A percentile compares a stretch with the other conserved stretches of the same genome.
Evolutionary conservation across 768 basidiomycete genomes (phyloP).

Genomic region (Epithele typhae): DNA sequence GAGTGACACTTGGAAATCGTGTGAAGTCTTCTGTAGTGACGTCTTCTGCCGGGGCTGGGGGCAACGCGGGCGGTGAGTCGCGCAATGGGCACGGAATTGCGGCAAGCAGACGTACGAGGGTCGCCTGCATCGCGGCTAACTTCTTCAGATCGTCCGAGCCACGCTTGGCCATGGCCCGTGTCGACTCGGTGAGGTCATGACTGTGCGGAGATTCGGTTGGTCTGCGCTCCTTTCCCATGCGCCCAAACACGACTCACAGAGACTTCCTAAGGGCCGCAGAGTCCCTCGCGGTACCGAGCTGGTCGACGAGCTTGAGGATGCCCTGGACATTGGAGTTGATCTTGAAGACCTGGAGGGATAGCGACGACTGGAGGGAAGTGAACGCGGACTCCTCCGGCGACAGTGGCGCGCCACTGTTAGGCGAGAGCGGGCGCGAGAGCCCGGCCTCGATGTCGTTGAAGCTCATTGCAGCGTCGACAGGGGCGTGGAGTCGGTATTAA

Average conservation of each 20-base stretch:
- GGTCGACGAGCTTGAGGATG: constrained; percentile 93
- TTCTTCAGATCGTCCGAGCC: constrained; percentile 92
- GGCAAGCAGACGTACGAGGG: constrained; percentile 43
- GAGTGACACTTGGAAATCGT: constrained; percentile 87
- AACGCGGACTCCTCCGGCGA: constrained; percentile 71
- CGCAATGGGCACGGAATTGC: neutral
- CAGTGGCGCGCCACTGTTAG: constrained; percentile 27
- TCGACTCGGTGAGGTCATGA: constrained; percentile 91
- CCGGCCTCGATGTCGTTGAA: constrained; percentile 50
- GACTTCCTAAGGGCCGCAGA: constrained; percentile 75
- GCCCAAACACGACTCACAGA: constrained; percentile 56
- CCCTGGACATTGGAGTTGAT: constrained; percentile 97
- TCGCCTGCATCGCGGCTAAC: constrained; percentile 62
- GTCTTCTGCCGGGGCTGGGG: constrained; percentile 77
- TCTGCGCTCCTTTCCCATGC: too few relatives aligned
- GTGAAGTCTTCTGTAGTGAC: constrained; percentile 85
- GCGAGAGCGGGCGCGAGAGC: constrained; percentile 26
- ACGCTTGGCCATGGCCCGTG: constrained; percentile 91
- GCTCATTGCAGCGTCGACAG: constrained; percentile 34
- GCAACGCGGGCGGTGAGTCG: neutral
- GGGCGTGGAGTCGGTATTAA: neutral
- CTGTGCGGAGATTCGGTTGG: constrained; percentile 36
- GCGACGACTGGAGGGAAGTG: constrained; percentile 66
- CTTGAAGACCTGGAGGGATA: constrained; percentile 96
- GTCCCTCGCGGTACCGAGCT: constrained; percentile 83